Percentiles rank a stretch among this genome's conserved stretches.
phyloP scores from a whole-genome alignment of 345 rosid species.

The Cardiospermum halicacabum region DNA sequence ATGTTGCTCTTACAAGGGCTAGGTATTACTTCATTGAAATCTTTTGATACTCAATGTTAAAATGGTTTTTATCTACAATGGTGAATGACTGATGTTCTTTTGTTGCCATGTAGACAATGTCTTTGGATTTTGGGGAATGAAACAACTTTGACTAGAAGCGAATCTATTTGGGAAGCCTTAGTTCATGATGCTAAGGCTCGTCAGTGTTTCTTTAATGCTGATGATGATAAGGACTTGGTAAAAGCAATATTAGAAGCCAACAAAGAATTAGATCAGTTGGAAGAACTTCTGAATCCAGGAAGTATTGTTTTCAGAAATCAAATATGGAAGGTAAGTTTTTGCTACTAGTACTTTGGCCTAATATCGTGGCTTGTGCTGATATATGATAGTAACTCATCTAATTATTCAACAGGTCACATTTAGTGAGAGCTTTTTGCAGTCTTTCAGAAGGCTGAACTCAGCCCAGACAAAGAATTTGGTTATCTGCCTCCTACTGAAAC shows the following conservation, averaged over 20 bases:
- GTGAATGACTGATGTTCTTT: not conserved
- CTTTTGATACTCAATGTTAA: not conserved
- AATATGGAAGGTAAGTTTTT: conserved; percentile 42
- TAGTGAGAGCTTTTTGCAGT: conserved; percentile 36
- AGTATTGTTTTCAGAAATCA: no score
- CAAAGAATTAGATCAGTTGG: no score
- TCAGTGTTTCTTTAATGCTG: conserved; percentile 17
- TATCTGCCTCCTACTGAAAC: conserved; percentile 24
- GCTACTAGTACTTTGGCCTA: not conserved
- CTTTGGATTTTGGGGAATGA: conserved; percentile 28
- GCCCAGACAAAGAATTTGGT: conserved; percentile 16
- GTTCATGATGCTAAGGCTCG: conserved; percentile 21
- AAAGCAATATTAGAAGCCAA: no score
- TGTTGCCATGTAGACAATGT: conserved; percentile 18
- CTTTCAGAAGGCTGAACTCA: conserved; percentile 39
- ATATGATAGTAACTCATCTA: not conserved
- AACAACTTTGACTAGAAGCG: conserved; percentile 14
- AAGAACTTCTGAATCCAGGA: no score
- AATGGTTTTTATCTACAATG: not conserved
- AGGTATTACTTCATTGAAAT: conserved; percentile 8
- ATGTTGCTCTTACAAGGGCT: conserved; percentile 34
- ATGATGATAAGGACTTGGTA: no score
- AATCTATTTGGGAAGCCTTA: conserved; percentile 20
- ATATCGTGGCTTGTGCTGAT: not conserved
- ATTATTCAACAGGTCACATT: conserved; percentile 30